Base-by-base conservation (phyloP, 352 stramenopile genomes). In the Blastocystis sp. region DNA sequence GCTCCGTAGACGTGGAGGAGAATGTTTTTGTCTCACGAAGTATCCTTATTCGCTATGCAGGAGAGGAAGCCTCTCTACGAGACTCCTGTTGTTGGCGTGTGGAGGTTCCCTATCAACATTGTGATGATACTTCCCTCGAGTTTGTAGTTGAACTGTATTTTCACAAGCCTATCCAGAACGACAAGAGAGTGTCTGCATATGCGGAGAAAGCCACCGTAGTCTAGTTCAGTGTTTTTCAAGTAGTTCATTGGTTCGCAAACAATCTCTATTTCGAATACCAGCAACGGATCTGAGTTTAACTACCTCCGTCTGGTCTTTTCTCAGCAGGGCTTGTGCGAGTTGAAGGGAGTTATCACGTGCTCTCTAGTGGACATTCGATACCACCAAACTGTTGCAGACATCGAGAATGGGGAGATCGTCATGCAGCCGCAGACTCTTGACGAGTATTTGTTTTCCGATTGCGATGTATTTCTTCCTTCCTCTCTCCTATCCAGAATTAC, bases 1-100 rank as follows among this genome's bases (percentile, higher is more conserved):
- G 73, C n/a, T 66, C 29, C 20, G 56, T 84, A 3, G 73, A 84
- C 47, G 20, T 84, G 23, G 41, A 43, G 15, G 9, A 64, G 29
- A 66, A 66, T 41, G 43, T 55, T 15, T 84, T 84, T 18, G 73
- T 84, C n/a, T 84, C 73, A 7, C 45, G 73, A 7, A 84, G 53
- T 68, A 45, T 84, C 43, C 56, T 84, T 8, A 84, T 84, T 43
- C 73, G 73, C 50, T 84, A 84, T 64, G 41, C 73, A 18, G 73
- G 73, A 26, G 73, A 84, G 34, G 73, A 84, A n/a, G 73, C 73
- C 2, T 84, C 73, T 84, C 39, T 84, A 15, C 73, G 73, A 7
- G 73, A 84, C 15, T 84, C 73, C 8, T 84, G 73, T 23, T 84
- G 73, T 47, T 84, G 73, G 73, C 43, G 73, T 56, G 62, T 84